phyloP scores from a whole-genome alignment of 2,329 filamentous ascomycete species.

The Trichothecium sympodiale region DNA sequence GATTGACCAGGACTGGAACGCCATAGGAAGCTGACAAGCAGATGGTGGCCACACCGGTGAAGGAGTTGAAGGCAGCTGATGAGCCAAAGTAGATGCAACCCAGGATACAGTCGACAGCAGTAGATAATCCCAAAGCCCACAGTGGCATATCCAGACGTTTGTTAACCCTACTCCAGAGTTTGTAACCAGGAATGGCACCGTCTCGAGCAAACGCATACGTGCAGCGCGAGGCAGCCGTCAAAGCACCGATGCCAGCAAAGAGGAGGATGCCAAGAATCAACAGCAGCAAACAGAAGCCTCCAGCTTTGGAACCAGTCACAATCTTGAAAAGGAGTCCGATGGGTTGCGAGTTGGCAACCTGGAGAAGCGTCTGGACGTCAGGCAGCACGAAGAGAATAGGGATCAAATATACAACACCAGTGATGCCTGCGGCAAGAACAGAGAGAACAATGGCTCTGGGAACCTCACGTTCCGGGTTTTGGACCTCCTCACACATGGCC shows the following conservation, averaged over 20 bases:
- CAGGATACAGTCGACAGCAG: conserved; percentile 56
- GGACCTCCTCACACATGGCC: conserved; percentile 51
- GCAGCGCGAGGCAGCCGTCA: conserved; percentile 64
- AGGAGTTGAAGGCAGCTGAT: conserved; percentile 65
- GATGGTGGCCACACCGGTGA: conserved; percentile 71
- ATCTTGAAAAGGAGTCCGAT: conserved; percentile 67
- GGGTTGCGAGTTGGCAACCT: conserved; percentile 61
- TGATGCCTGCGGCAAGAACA: conserved; percentile 52
- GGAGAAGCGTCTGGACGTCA: conserved; percentile 50
- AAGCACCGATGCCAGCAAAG: conserved; percentile 63
- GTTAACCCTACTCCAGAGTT: conserved; percentile 56
- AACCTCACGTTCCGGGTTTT: conserved; percentile 47
- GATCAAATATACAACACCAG: conserved; percentile 54
- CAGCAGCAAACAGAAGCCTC: conserved; percentile 66
- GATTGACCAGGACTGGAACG: conserved; percentile 60
- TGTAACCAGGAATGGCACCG: conserved; percentile 60
- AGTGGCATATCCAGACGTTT: conserved; percentile 57
- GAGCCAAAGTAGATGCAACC: conserved; percentile 74
- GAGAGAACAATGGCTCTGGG: conserved; percentile 59
- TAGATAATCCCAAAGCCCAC: conserved; percentile 57
- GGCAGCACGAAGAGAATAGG: conserved; percentile 69
- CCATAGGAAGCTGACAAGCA: conserved; percentile 67
- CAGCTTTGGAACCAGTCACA: conserved; percentile 59
- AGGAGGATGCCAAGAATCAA: conserved; percentile 66
- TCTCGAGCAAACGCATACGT: conserved; percentile 69